Percentiles rank a stretch among this genome's conserved stretches.
Evolutionary conservation across 2,329 filamentous ascomycete species (phyloP).

Genomic region (Ophiocordyceps camponoti-rufipedis): DNA sequence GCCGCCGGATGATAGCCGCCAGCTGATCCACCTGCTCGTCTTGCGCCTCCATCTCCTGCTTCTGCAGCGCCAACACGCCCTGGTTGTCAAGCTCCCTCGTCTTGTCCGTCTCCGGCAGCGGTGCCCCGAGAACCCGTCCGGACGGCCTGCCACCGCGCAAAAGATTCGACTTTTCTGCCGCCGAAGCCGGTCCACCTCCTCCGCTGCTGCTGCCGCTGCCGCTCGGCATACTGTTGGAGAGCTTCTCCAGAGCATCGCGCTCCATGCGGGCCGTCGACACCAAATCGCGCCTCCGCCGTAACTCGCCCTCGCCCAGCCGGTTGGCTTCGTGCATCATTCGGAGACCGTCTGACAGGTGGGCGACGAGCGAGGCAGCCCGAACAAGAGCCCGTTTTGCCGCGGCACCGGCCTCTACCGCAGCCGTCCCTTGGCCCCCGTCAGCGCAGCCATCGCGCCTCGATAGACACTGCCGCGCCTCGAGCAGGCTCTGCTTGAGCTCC

Average conservation of each 20-base stretch:
- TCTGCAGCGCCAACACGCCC: conserved; percentile 56
- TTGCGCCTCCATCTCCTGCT: conserved; percentile 56
- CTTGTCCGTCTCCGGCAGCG: conserved; percentile 54
- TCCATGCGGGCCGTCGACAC: conserved; percentile 53
- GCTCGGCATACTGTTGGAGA: conserved; percentile 37
- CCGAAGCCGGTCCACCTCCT: conserved; percentile 29
- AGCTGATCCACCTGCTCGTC: conserved; percentile 55
- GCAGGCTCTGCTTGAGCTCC: conserved; percentile 46
- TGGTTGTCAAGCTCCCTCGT: conserved; percentile 62
- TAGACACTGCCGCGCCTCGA: conserved; percentile 51
- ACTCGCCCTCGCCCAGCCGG: conserved; percentile 53
- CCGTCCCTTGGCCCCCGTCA: conserved; percentile 20
- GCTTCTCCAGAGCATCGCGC: conserved; percentile 55
- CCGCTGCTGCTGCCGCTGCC: conserved; percentile 21
- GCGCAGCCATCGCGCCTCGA: conserved; percentile 42
- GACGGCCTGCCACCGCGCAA: conserved; percentile 21
- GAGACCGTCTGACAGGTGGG: conserved; percentile 47
- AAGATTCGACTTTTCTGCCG: conserved; percentile 30
- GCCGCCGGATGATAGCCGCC: conserved; percentile 48
- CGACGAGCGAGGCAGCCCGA: conserved; percentile 45
- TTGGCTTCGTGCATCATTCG: conserved; percentile 32
- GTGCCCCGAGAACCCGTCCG: conserved; percentile 54
- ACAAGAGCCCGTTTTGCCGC: conserved; percentile 60
- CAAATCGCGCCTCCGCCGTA: conserved; percentile 52
- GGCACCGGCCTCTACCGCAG: conserved; percentile 42